Evolutionary conservation across 2,329 filamentous ascomycete genomes (phyloP), one percentile per base, ranked within the genome.

Genomic region (Pseudogymnoascus sp.): DNA sequence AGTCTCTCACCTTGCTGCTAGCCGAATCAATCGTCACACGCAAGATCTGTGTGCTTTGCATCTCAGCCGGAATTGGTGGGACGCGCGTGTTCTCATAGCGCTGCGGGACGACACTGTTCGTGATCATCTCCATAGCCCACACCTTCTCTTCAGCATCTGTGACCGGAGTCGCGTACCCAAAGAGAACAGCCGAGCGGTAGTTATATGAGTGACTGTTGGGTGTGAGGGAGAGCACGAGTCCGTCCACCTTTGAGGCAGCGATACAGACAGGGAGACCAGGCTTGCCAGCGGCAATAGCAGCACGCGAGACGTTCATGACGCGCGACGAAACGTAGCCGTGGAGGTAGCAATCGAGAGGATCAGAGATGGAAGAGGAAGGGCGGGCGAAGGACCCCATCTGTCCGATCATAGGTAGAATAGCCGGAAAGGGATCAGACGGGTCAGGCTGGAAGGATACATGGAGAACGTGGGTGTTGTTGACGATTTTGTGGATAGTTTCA

Each of bases 181-280:
- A 91, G 10, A 94, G 79, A 7, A 91, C 78, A 12, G 65, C 67
- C 39, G 87, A 90, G 65, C 90, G 89, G 77, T 94, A 96, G 78
- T 95, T 93, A 78, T 90, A 92, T 76, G 84, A 89, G 78, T 95
- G 90, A 63, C 83, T 84, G 77, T 90, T 89, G 10, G 90, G 88
- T 0, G 90, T 91, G 12, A 95, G 81, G 18, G 88, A 83, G 33
- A 96, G 83, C 7, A 96, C 86, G 60, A 94, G 78, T 39, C 90
- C 91, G 75, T 96, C 90, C 39, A 95, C 76, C 71, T 88, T 85
- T 52, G 85, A 89, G 1, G 88, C 88, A 21, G 87, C 82, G 35
- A 94, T 79, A 69, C 84, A 88, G 42, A 95, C 76, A 1, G 90
- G 88, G 18, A 95, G 74, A 8, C 87, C 87, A n/a, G 25, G 65